Evolutionary conservation across 2,329 filamentous ascomycete species (phyloP).

Genomic region (Arthrobotrys musiformis): DNA sequence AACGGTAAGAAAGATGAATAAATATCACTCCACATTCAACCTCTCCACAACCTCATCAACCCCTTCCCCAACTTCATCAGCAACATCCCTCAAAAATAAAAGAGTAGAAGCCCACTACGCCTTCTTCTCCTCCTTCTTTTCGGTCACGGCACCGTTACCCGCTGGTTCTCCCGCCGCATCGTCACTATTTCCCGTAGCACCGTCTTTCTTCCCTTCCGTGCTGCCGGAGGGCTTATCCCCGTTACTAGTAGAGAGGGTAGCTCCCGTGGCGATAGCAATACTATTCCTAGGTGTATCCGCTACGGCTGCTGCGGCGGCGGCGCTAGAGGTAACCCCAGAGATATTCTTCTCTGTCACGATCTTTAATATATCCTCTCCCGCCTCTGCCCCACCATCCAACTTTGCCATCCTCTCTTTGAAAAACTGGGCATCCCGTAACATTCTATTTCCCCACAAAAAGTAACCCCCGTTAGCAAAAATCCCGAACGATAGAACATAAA

Average conservation of each 20-base stretch:
- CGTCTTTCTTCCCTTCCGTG: not conserved
- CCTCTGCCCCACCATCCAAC: constrained; percentile 80
- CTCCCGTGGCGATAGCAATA: constrained; percentile 4
- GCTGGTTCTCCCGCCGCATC: constrained; percentile 41
- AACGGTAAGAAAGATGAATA: too few relatives aligned
- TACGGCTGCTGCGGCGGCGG: not conserved
- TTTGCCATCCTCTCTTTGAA: constrained; percentile 78
- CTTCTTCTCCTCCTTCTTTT: constrained; percentile 32
- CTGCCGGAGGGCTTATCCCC: not conserved
- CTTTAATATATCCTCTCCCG: constrained; percentile 75
- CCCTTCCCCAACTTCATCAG: not conserved
- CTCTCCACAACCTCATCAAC: not conserved
- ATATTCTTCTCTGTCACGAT: constrained; percentile 72
- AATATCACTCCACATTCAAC: constrained; percentile 2
- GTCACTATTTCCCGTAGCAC: not conserved
- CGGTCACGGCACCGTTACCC: not conserved
- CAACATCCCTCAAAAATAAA: not conserved
- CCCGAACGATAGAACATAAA: constrained; percentile 29
- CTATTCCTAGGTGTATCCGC: not conserved
- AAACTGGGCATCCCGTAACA: constrained; percentile 79
- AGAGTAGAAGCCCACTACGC: constrained; percentile 3
- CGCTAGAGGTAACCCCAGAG: constrained; percentile 25
- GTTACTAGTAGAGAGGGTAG: not conserved
- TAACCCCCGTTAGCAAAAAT: constrained; percentile 52
- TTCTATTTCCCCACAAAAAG: constrained; percentile 66